Conservation (phyloP, 352 stramenopile genomes). For the Phytophthora niederhauseri region DNA sequence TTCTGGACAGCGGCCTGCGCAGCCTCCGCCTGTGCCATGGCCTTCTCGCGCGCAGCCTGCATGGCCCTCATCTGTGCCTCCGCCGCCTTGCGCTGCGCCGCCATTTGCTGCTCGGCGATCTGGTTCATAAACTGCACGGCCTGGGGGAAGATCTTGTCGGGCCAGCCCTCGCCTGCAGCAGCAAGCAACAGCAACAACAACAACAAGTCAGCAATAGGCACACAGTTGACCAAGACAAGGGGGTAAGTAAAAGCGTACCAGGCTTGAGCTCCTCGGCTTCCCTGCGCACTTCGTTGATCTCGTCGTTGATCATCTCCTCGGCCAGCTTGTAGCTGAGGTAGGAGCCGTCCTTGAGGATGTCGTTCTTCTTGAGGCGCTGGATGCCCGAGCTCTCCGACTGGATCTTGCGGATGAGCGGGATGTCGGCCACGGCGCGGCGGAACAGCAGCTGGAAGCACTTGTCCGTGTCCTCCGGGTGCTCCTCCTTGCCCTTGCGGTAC, state of each 20-base stretch:
- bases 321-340: conserved; percentile 90
- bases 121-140: conserved; percentile 91
- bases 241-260: conserved; percentile 36
- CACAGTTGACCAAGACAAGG: background rate
- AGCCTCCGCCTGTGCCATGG: conserved; percentile 51
- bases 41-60: conserved; percentile 56
- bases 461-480: conserved; percentile 69
- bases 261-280: conserved; percentile 86
- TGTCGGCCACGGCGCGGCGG: conserved; percentile 81
- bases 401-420: conserved; percentile 89
- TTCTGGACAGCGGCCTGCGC: conserved; percentile 44
- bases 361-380: conserved; percentile 87
- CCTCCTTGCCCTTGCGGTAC: conserved; percentile 74
- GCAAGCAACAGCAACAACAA: conserved; percentile 3
- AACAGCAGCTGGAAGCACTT: conserved; percentile 85
- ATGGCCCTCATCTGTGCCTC: conserved; percentile 78
- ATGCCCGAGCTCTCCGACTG: conserved; percentile 87
- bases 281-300: conserved; percentile 85
- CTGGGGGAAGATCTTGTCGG: conserved; percentile 89
- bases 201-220: background rate
- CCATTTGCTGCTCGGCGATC: conserved; percentile 88
- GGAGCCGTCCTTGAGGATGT: conserved; percentile 89
- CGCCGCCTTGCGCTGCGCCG: conserved; percentile 69
- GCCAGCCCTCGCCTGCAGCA: conserved; percentile 74
- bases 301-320: conserved; percentile 88